Evolutionary conservation across 1,139 yeast species (phyloP), one percentile per base, ranked within the genome.

Genomic region (Pichia sp.): DNA sequence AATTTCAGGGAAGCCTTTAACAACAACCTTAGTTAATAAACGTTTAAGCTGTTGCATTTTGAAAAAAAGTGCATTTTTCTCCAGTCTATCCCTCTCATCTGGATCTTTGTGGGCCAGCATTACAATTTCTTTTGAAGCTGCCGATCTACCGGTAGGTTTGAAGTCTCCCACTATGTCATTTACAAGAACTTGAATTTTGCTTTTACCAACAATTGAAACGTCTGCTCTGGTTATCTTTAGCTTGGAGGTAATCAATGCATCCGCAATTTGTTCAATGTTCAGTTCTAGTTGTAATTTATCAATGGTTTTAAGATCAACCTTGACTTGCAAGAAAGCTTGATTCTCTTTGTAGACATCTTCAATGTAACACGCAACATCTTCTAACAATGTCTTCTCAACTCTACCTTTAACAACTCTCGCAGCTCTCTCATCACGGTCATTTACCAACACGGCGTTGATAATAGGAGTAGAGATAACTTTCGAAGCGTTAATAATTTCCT

Each of bases 331-430:
- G 67, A 77, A 90, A 0, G 97, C 90, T 72, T 82, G 77, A 62
- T 82, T 81, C 62, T 89, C 88, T 62, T 83, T 85, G 71, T 92
- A 95, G 19, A 93, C 97, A 73, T 95, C 99, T 68, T 93, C 97
- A 62, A 95, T 87, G 70, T 82, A 92, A 67, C 73, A 88, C 3
- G 95, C 90, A 60, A 95, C 86, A 68, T 95, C 99, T 60, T 85
- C 83, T 58, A 95, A 74, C 56, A 86, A 73, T 0, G 99, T 95
- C 75, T 93, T 95, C 70, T 95, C 99, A 55, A 95, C 82, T 69
- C 99, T 82, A 52, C 99, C 99, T 73, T 95, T 95, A 45, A 95
- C 99, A 62, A 95, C 97, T 71, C 99, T 84, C 0, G 99, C 99
- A 32, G 98, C 97, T 67, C 96, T 87, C 73, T 92, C 98, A 70